phyloP scores from a whole-genome alignment of 768 basidiomycete species.

The Kwoniella sp. region DNA sequence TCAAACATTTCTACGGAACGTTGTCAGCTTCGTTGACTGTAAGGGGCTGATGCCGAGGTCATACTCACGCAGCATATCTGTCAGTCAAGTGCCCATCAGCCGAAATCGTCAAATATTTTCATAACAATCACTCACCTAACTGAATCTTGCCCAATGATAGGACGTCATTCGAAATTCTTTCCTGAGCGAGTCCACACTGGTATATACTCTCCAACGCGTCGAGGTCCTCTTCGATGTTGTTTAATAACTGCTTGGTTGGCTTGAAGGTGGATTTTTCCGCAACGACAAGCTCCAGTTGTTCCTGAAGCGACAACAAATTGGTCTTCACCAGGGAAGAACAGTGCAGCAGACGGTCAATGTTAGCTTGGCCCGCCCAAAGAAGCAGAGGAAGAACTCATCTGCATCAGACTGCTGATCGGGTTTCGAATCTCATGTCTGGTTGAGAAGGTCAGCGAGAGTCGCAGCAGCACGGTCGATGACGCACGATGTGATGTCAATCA shows the following conservation, averaged over 20 bases:
- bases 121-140: slow-evolving; percentile 34
- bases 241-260: slow-evolving; percentile 33
- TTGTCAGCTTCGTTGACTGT: background rate
- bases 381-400: slow-evolving; percentile 17
- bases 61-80: slow-evolving; percentile 36
- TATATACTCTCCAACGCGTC: slow-evolving; percentile 52
- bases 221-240: slow-evolving; percentile 44
- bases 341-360: slow-evolving; percentile 47
- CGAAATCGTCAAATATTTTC: background rate
- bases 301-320: slow-evolving; percentile 42
- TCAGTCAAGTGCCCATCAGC: slow-evolving; percentile 14
- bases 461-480: slow-evolving; percentile 2
- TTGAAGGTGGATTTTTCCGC: slow-evolving; percentile 9
- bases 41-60: too few species aligned
- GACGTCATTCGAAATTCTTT: slow-evolving; percentile 52
- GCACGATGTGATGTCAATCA: slow-evolving; percentile 52
- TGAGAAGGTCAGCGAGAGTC: slow-evolving; percentile 1
- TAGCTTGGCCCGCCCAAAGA: slow-evolving; percentile 23
- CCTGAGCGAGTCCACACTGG: slow-evolving; percentile 50
- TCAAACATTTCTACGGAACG: slow-evolving; percentile 42
- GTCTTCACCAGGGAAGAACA: slow-evolving; percentile 49
- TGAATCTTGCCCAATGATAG: slow-evolving; percentile 52
- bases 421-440: slow-evolving; percentile 42
- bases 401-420: slow-evolving; percentile 41
- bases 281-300: slow-evolving; percentile 33